Conservation (phyloP, 352 stramenopile species). For the Phytopythium litorale region DNA sequence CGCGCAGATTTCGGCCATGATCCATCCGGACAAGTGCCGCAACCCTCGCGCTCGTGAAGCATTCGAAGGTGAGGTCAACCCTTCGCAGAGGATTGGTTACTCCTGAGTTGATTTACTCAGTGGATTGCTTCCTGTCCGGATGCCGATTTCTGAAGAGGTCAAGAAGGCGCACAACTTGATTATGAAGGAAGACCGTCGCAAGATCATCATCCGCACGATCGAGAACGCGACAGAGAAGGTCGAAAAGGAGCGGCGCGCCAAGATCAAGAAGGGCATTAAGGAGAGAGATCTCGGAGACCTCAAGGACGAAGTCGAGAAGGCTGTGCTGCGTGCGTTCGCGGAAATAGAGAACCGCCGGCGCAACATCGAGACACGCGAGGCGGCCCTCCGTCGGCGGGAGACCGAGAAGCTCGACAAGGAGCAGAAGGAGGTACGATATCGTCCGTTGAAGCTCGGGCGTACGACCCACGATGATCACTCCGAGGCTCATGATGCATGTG, state of each 20-base stretch:
- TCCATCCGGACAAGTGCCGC: conserved; percentile 86
- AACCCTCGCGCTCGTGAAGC: conserved; percentile 72
- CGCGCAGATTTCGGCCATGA: conserved; percentile 72
- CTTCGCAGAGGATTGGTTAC: neutral
- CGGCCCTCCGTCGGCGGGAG: conserved; percentile 59
- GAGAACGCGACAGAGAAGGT: conserved; percentile 63
- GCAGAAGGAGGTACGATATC: conserved; percentile 46
- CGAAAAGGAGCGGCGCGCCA: conserved; percentile 64
- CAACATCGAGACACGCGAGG: conserved; percentile 76
- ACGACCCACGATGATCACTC: neutral
- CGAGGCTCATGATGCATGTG: neutral
- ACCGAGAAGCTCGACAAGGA: conserved; percentile 74
- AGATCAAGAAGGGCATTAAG: conserved; percentile 83
- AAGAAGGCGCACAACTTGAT: conserved; percentile 86
- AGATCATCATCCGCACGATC: conserved; percentile 76
- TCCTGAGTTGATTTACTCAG: neutral
- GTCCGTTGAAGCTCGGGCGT: neutral
- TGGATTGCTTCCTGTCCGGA: conserved; percentile 5
- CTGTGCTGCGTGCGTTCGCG: conserved; percentile 77
- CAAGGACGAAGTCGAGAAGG: conserved; percentile 65
- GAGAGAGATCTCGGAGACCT: conserved; percentile 61
- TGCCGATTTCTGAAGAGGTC: conserved; percentile 48
- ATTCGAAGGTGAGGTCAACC: conserved; percentile 67
- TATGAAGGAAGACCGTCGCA: conserved; percentile 81
- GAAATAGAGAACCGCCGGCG: conserved; percentile 75